A percentile compares a stretch with the other conserved stretches of the same genome.
phyloP scores from a whole-genome alignment of 148 eudicot genomes.

The Silene latifolia region DNA sequence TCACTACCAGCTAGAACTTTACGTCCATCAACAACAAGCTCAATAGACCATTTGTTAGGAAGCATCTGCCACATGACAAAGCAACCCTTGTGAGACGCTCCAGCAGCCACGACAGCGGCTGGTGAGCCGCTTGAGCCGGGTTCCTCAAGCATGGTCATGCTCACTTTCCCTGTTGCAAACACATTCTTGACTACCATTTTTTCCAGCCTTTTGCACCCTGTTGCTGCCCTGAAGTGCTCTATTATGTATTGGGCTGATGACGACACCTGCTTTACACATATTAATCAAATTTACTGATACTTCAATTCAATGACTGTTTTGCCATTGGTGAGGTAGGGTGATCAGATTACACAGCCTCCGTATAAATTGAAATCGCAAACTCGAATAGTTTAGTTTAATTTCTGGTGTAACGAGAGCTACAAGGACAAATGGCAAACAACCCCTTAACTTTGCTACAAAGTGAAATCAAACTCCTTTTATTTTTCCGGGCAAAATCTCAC shows the following conservation, averaged over 20 bases:
- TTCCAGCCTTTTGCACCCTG: conserved; percentile 77
- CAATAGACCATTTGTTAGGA: conserved; percentile 84
- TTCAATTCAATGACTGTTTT: too few relatives aligned
- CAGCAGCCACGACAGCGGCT: conserved; percentile 18
- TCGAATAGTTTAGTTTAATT: too few relatives aligned
- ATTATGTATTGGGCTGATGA: conserved; percentile 85
- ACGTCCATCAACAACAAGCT: conserved; percentile 71
- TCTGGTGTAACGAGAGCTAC: too few relatives aligned
- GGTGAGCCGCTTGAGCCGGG: conserved; percentile 38
- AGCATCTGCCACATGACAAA: conserved; percentile 96
- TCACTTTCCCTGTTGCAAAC: conserved; percentile 81
- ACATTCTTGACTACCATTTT: conserved; percentile 56
- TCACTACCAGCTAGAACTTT: conserved; percentile 89
- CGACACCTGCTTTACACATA: conserved; percentile 44
- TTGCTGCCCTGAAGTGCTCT: conserved; percentile 90
- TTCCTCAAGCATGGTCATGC: conserved; percentile 76
- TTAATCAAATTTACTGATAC: background rate
- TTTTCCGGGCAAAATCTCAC: too few relatives aligned
- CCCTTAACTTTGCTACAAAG: too few relatives aligned
- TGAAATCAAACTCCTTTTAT: too few relatives aligned
- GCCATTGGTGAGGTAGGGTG: background rate
- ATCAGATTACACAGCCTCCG: too few relatives aligned
- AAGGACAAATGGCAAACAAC: too few relatives aligned
- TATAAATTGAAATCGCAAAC: too few relatives aligned
- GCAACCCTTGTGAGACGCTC: conserved; percentile 63